Conservation (phyloP, 2,329 filamentous ascomycete species). For the Beauveria australis region DNA sequence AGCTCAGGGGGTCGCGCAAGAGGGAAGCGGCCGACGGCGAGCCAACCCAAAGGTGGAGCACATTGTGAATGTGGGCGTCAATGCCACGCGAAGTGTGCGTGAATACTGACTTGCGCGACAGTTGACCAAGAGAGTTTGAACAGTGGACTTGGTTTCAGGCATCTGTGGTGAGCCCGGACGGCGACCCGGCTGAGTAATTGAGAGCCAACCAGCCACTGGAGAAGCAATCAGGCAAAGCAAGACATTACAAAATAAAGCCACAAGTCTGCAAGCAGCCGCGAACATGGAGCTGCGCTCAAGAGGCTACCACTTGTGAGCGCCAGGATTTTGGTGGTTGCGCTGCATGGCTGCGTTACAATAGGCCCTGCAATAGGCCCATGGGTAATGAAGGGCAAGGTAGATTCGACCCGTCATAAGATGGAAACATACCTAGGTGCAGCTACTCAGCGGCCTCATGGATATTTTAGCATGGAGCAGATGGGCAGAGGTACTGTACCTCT, state of each 20-base stretch:
- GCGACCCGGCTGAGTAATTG: not conserved
- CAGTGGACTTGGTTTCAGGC: constrained; percentile 5
- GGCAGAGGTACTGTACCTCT: not conserved
- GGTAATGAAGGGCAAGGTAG: not conserved
- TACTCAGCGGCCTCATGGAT: not conserved
- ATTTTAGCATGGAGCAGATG: not conserved
- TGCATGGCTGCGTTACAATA: too few relatives aligned
- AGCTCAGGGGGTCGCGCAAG: not conserved
- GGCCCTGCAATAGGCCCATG: too few relatives aligned
- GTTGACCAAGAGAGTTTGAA: not conserved
- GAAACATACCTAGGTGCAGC: not conserved
- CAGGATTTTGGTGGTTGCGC: not conserved
- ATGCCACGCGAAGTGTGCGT: not conserved
- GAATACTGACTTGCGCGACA: not conserved
- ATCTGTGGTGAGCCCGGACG: not conserved
- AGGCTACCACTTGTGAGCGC: not conserved
- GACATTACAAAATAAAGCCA: not conserved
- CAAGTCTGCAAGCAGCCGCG: not conserved
- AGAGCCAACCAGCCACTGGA: not conserved
- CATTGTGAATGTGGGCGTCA: not conserved
- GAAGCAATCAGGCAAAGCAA: not conserved
- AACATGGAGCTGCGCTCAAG: not conserved
- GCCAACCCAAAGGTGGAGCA: not conserved
- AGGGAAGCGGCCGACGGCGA: not conserved
- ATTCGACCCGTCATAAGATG: constrained; percentile 7